Percentiles rank a stretch among this genome's conserved stretches.
phyloP scores from a whole-genome alignment of 768 basidiomycete species.

The Thelephora aurantiotincta region DNA sequence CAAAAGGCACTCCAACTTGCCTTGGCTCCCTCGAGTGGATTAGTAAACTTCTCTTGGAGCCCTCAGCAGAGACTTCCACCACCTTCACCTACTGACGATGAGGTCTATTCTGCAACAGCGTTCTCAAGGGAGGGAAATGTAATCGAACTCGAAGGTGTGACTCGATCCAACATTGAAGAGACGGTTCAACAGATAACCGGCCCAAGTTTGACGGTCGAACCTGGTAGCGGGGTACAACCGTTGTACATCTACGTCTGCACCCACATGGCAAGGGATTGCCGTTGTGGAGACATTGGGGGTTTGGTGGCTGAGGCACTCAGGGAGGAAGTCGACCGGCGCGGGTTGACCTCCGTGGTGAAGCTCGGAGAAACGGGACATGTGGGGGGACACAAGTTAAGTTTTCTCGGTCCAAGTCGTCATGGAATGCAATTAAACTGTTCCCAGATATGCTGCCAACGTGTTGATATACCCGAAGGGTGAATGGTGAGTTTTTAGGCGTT shows the following conservation, averaged over 20 bases:
- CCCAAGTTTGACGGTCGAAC: conserved; percentile 12
- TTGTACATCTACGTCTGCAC: conserved; percentile 60
- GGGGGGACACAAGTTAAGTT: conserved; percentile 61
- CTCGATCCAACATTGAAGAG: conserved; percentile 34
- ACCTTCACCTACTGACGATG: conserved; percentile 8
- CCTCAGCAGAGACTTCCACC: conserved; percentile 13
- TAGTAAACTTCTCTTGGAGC: conserved; percentile 51
- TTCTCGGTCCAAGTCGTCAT: background rate
- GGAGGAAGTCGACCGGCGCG: conserved; percentile 32
- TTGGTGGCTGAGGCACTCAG: conserved; percentile 38
- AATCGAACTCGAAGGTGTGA: conserved; percentile 34
- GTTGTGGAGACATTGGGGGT: conserved; percentile 57
- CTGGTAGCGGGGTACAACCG: conserved; percentile 8
- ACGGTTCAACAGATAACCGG: conserved; percentile 21
- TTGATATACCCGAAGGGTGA: conserved; percentile 59
- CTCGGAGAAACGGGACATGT: conserved; percentile 66
- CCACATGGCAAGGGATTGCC: conserved; percentile 65
- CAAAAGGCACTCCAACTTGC: conserved; percentile 35
- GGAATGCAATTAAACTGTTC: background rate
- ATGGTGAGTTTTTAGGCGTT: conserved; percentile 31
- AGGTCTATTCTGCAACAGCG: conserved; percentile 28
- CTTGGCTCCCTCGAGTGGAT: conserved; percentile 31
- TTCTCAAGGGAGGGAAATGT: conserved; percentile 35
- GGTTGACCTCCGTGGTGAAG: conserved; percentile 18
- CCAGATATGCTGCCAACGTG: conserved; percentile 55